Conservation (phyloP, 2,329 filamentous ascomycete species). For the Ustilaginoidea virens region DNA sequence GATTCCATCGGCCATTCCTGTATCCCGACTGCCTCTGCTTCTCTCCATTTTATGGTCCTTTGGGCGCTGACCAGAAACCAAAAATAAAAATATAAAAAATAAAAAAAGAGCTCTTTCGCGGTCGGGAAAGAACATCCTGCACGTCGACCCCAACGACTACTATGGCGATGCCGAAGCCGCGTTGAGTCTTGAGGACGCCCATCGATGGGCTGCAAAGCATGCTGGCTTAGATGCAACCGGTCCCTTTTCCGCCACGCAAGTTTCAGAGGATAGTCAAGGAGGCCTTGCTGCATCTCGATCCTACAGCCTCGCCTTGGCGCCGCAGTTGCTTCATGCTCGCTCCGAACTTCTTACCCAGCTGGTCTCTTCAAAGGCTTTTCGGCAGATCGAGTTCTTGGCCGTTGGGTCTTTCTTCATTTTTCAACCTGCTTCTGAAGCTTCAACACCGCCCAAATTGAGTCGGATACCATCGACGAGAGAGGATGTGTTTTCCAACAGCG, state of each 20-base stretch:
- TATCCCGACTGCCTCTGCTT: not conserved
- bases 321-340: slow-evolving; percentile 73
- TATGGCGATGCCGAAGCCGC: slow-evolving; percentile 82
- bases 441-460: slow-evolving; percentile 28
- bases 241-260: slow-evolving; percentile 14
- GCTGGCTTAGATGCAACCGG: slow-evolving; percentile 10
- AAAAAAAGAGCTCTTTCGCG: slow-evolving; percentile 69
- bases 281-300: slow-evolving; percentile 47
- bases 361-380: slow-evolving; percentile 78
- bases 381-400: slow-evolving; percentile 83
- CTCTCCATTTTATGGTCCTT: no score
- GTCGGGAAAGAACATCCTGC: slow-evolving; percentile 79
- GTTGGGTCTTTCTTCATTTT: slow-evolving; percentile 87
- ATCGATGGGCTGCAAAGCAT: slow-evolving; percentile 49
- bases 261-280: slow-evolving; percentile 23
- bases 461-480: slow-evolving; percentile 81
- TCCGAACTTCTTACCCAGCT: slow-evolving; percentile 64
- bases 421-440: slow-evolving; percentile 18
- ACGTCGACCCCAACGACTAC: slow-evolving; percentile 75
- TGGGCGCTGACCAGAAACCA: no score
- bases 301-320: slow-evolving; percentile 72
- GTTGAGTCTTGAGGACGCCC: slow-evolving; percentile 67
- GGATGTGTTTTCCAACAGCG: slow-evolving; percentile 70
- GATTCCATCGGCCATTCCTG: slow-evolving; percentile 13
- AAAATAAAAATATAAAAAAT: no score